Base-by-base conservation (phyloP, 2,329 filamentous ascomycete genomes). In the Paraphoma chrysanthemicola region DNA sequence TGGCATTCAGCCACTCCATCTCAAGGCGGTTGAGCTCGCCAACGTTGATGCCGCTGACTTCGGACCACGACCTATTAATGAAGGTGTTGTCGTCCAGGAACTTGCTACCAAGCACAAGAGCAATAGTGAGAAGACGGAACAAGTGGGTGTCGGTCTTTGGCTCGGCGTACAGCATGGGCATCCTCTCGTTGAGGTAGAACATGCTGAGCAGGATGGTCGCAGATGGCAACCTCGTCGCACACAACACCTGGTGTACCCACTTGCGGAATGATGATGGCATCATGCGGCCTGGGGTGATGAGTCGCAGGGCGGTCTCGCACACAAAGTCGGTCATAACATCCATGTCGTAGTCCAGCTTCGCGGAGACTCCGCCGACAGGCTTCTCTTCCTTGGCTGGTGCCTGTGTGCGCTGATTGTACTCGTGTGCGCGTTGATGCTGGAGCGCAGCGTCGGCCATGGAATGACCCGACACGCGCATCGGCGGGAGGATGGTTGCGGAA, bases 61-160 rank as follows among this genome's bases (percentile, higher is more conserved):
- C 93, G 5, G 93, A 92, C 93, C 93, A 97, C 1, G 93, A 97
- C 53, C 92, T 90, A 80, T 97, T 97, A 83, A 97, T 93, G 79
- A 97, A 97, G 6, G 93, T 97, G 79, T 97, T 97, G 82, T 97
- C 93, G 71, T 97, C 93, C 64, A 97, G 82, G 71, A 97, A 97
- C 81, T 97, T 97, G 86, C 92, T 96, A 57, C 92, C 93, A 51
- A 97, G 83, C 49, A 97, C 85, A 54, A 97, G 81, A 7, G 90
- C 88, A 38, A 94, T 90, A 6, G 93, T 96, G 62, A 97, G 84
- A 81, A 96, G 89, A 58, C 92, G 90, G 84, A 94, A 96, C 52
- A 96, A 85, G 73, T 95, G 89, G 43, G 89, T 90, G 52, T 85
- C 82, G 41, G 81, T 81, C 48, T 82, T 78, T 62, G 73, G 69